Evolutionary conservation across 2,329 filamentous ascomycete species (phyloP).

Genomic region (Ophiostoma sp.): DNA sequence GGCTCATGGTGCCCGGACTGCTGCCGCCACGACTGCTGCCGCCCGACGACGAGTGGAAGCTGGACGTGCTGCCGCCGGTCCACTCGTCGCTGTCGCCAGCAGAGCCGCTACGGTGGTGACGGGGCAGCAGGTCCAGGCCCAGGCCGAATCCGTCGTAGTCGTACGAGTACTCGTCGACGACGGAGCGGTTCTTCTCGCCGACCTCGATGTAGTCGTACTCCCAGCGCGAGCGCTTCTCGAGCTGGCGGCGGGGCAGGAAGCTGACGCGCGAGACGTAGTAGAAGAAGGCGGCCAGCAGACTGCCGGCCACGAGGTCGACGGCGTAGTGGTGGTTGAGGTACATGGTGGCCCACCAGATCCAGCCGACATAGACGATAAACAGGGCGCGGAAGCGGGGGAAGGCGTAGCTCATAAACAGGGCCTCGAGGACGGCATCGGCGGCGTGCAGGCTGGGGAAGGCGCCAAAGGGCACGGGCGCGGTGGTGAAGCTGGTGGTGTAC

Average conservation of each 20-base stretch:
- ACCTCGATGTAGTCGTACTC: constrained; percentile 91
- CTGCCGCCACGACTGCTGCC: constrained; percentile 42
- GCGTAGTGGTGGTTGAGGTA: constrained; percentile 97
- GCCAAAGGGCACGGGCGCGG: constrained; percentile 86
- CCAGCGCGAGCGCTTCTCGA: constrained; percentile 84
- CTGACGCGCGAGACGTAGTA: constrained; percentile 78
- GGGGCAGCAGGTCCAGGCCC: constrained; percentile 43
- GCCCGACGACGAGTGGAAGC: constrained; percentile 47
- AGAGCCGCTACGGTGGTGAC: constrained; percentile 24
- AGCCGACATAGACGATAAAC: constrained; percentile 78
- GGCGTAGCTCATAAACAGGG: constrained; percentile 85
- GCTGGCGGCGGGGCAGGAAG: constrained; percentile 76
- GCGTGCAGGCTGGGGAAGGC: constrained; percentile 93
- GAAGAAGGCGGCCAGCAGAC: constrained; percentile 67
- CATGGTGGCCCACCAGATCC: constrained; percentile 99
- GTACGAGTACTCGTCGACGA: constrained; percentile 43
- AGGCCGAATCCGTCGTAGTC: constrained; percentile 44
- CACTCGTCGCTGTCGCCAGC: constrained; percentile 71
- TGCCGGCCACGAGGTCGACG: constrained; percentile 82
- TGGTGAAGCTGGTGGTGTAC: constrained; percentile 88
- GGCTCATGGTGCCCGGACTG: constrained; percentile 48
- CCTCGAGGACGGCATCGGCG: constrained; percentile 81
- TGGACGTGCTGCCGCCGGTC: constrained; percentile 80
- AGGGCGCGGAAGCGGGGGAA: constrained; percentile 78
- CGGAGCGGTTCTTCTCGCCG: constrained; percentile 50